Evolutionary conservation across 371 early-diverging fungal species (phyloP).

Genomic region (Syncephalastrum sp.): DNA sequence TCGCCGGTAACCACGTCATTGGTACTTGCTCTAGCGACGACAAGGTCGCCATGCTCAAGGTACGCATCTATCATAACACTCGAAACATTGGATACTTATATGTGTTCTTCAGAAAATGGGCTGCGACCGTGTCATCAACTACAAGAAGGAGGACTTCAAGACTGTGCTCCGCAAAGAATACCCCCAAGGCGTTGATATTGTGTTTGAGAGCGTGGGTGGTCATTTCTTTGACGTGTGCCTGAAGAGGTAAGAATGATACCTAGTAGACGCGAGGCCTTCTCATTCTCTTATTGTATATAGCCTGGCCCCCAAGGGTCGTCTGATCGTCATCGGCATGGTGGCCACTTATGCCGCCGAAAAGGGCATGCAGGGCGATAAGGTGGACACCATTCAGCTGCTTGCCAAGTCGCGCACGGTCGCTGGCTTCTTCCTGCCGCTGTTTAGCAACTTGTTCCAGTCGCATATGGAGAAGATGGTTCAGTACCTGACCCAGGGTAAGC

Average conservation of each 20-base stretch:
- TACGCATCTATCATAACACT: background rate
- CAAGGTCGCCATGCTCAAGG: slow-evolving; percentile 43
- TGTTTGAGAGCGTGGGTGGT: slow-evolving; percentile 41
- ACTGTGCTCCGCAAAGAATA: slow-evolving; percentile 55
- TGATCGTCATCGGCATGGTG: slow-evolving; percentile 62
- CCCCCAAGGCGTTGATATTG: slow-evolving; percentile 55
- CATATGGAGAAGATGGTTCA: slow-evolving; percentile 39
- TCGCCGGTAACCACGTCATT: slow-evolving; percentile 51
- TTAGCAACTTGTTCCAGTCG: slow-evolving; percentile 15
- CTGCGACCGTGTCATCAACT: slow-evolving; percentile 48
- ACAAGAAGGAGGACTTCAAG: slow-evolving; percentile 50
- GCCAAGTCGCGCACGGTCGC: slow-evolving; percentile 52
- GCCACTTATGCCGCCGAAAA: slow-evolving; percentile 35
- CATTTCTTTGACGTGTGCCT: slow-evolving; percentile 49
- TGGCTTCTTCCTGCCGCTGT: slow-evolving; percentile 59
- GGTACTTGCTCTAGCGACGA: slow-evolving; percentile 51
- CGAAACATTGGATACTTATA: background rate
- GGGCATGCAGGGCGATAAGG: slow-evolving; percentile 45
- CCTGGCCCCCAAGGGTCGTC: slow-evolving; percentile 52
- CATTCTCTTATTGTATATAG: slow-evolving; percentile 2
- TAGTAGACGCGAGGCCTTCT: background rate
- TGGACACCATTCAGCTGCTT: slow-evolving; percentile 49
- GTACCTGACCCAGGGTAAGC: slow-evolving; percentile 29
- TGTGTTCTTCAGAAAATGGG: slow-evolving; percentile 23
- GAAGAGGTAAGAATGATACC: slow-evolving; percentile 21